phyloP scores from a whole-genome alignment of 2,329 filamentous ascomycete species.

The Apiospora rasikravindrae region DNA sequence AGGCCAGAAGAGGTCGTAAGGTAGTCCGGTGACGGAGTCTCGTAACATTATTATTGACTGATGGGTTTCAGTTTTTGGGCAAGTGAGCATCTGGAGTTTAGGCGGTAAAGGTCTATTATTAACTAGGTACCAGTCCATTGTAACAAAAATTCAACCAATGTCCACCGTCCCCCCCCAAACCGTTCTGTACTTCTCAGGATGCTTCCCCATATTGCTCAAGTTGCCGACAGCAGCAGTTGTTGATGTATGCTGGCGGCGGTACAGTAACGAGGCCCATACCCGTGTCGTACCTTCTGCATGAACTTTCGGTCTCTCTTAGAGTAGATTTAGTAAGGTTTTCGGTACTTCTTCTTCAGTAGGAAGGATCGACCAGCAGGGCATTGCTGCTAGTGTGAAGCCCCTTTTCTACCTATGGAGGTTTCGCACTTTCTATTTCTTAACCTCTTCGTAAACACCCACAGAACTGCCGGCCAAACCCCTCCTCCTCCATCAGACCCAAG shows the following conservation, averaged over 20 bases:
- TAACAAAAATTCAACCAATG: background rate
- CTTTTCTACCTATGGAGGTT: too few species aligned
- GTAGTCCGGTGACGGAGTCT: background rate
- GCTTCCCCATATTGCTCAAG: too few species aligned
- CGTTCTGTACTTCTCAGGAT: too few species aligned
- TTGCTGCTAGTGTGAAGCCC: too few species aligned
- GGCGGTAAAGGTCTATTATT: background rate
- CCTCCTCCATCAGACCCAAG: background rate
- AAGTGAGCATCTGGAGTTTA: constrained; percentile 12
- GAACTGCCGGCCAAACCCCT: background rate
- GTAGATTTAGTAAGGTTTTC: too few species aligned
- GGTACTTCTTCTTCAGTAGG: too few species aligned
- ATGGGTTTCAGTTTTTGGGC: background rate
- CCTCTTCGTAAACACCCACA: background rate
- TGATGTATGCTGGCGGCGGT: too few species aligned
- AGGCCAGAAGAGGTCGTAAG: constrained; percentile 70
- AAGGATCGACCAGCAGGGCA: too few species aligned
- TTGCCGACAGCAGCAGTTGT: too few species aligned
- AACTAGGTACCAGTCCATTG: constrained; percentile 13
- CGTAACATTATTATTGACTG: background rate
- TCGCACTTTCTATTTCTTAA: background rate
- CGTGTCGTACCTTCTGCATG: too few species aligned
- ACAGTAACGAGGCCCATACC: too few species aligned
- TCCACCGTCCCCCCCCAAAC: background rate
- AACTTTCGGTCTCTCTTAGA: too few species aligned